These are phyloP conservation scores for Mycena metata DNA, from an alignment of 768 basidiomycete species.

Conservation along the genomic window DNA sequence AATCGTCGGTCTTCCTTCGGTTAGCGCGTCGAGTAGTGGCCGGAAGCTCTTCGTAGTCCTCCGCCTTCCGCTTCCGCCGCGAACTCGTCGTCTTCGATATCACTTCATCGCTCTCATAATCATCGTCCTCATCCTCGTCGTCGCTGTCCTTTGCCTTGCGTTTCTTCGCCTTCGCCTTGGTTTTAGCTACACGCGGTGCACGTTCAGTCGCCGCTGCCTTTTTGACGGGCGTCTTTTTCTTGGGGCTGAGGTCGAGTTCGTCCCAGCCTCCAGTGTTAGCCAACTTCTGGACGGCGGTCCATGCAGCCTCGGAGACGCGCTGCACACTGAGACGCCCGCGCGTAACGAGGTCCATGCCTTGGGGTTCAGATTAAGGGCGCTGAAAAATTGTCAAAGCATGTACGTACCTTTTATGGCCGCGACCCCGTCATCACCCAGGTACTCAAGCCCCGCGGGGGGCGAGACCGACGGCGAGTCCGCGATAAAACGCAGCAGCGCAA, in stretches of 20 bases:
- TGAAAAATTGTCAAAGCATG: not conserved
- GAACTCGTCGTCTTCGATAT: constrained; percentile 38
- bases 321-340: constrained; percentile 92
- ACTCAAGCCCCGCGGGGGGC: constrained; percentile 69
- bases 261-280: constrained; percentile 88
- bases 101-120: constrained; percentile 34
- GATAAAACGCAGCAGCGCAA: constrained; percentile 79
- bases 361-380: constrained; percentile 16
- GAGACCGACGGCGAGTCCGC: constrained; percentile 54
- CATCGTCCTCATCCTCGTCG: constrained; percentile 36
- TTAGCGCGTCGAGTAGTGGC: constrained; percentile 26
- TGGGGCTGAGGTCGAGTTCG: constrained; percentile 56
- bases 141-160: constrained; percentile 25
- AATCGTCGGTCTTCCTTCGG: constrained; percentile 13
- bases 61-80: constrained; percentile 37
- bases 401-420: constrained; percentile 72
- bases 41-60: constrained; percentile 38
- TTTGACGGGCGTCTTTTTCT: constrained; percentile 41
- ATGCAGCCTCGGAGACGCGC: constrained; percentile 76
- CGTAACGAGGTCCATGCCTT: constrained; percentile 84
- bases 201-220: constrained; percentile 39
- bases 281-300: constrained; percentile 69
- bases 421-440: constrained; percentile 74
- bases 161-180: constrained; percentile 36
- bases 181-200: constrained; percentile 25